A percentile compares a stretch with the other conserved stretches of the same genome.
These are phyloP conservation scores for Teunomyces barrocoloradensis DNA, from an alignment of 805 yeast genomes.

Conservation along the genomic window DNA sequence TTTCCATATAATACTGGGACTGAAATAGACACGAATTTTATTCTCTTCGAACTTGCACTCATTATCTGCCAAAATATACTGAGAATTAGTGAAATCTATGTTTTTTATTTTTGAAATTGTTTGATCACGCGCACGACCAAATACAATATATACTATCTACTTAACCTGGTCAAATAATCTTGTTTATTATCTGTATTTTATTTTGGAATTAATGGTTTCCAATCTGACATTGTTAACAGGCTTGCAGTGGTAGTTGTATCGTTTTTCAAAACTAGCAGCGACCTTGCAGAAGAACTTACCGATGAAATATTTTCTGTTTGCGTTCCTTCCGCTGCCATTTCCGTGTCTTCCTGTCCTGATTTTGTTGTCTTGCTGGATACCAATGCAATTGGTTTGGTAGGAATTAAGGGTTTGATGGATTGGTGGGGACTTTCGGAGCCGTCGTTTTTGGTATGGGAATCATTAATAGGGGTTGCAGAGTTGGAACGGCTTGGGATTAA, in stretches of 20 bases:
- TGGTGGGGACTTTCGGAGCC: not conserved
- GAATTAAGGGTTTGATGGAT: conserved; percentile 30
- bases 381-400: conserved; percentile 33
- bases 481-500: conserved; percentile 36
- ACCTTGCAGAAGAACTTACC: not conserved
- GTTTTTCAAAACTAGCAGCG: conserved; percentile 9
- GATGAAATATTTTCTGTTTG: not conserved
- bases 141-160: not conserved
- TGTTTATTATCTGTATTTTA: conserved; percentile 9
- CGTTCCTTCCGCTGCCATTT: not conserved
- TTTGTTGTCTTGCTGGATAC: conserved; percentile 16
- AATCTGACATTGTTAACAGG: conserved; percentile 37
- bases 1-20: conserved; percentile 84
- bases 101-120: not conserved
- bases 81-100: not conserved
- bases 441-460: conserved; percentile 3
- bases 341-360: not conserved
- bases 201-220: conserved; percentile 54
- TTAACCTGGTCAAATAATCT: not conserved
- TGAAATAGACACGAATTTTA: conserved; percentile 50
- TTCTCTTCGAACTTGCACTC: conserved; percentile 17
- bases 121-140: conserved; percentile 3
- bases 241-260: conserved; percentile 11
- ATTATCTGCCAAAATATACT: conserved; percentile 1
- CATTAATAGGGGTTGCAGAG: conserved; percentile 23